Evolutionary conservation across 208 protist genomes (phyloP), one percentile per base, ranked within the genome.

Genomic region (Trypanosomatidae sp.): DNA sequence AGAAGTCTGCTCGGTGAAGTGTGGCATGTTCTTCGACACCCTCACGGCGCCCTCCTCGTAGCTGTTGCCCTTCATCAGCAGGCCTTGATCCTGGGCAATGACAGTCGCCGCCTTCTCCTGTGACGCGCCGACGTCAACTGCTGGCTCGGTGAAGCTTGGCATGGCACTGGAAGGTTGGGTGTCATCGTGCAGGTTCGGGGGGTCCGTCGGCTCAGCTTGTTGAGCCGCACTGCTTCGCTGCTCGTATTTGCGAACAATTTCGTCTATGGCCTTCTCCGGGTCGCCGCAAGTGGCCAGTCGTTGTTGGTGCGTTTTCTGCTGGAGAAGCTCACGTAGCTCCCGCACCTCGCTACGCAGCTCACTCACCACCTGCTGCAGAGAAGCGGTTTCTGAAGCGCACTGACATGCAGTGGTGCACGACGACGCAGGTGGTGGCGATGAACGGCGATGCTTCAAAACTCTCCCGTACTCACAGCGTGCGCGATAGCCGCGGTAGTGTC

Each of bases 401-500:
- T 36, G 43, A 13, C 55, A 70, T 50, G 17, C 53, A 15, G 44
- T 22, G 28, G 12, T 13, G 28, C 64, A 53, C 22, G 41, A 33
- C 46, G 64, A 44, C 46, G 64, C 25, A 15, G 64, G 43, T 33
- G n/a, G 43, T 10, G 3, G 25, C 17, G 41, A 15, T 68, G 41
- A 49, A n/a, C n/a, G 72, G 66, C 56, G 59, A 58, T 43, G 73
- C 53, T 82, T 73, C 8, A 90, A 71, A 22, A 71, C 59, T 8
- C 80, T 59, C 80, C 87, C 75, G 46, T 66, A 91, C 56, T 83
- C 58, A 41, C 74, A 81, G 8, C 92, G 79, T 36, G 82, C 92
- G 7, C 67, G 36, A 73, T 90, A 85, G 33, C 88, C 91, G 66
- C 92, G 86, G 75, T 88, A 95, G 73, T 90, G 62, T 10, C 85